A percentile compares a stretch with the other conserved stretches of the same genome.
Evolutionary conservation across 257 asterid species (phyloP).

Genomic region (Fraxinus quadrangulata): DNA sequence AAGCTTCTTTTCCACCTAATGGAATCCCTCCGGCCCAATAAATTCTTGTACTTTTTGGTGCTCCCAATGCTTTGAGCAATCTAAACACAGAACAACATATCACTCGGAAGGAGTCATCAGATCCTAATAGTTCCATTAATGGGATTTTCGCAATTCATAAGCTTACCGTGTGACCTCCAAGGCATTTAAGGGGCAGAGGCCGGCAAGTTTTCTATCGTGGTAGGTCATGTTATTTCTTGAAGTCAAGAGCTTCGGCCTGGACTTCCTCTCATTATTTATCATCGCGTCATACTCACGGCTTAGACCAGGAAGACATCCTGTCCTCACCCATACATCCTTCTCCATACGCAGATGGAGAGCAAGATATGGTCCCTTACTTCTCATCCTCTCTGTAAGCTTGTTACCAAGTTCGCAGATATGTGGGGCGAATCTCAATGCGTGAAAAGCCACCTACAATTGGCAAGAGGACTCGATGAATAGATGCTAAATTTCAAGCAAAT

Average conservation of each 20-base stretch:
- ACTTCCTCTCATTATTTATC: constrained; percentile 68
- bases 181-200: constrained; percentile 85
- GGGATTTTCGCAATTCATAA: background rate
- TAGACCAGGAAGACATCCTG: constrained; percentile 93
- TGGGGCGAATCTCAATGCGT: constrained; percentile 76
- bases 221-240: constrained; percentile 86
- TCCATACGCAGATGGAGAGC: constrained; percentile 97
- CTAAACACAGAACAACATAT: constrained; percentile 30
- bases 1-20: constrained; percentile 79
- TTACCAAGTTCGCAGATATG: constrained; percentile 64
- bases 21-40: constrained; percentile 97
- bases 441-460: constrained; percentile 76
- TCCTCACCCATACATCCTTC: constrained; percentile 95
- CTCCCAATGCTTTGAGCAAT: constrained; percentile 88
- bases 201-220: constrained; percentile 77
- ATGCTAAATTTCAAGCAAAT: background rate
- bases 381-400: constrained; percentile 71
- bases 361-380: constrained; percentile 82
- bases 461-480: constrained; percentile 12
- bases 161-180: constrained; percentile 68
- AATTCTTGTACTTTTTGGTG: constrained; percentile 66
- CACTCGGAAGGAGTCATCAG: background rate
- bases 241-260: constrained; percentile 66
- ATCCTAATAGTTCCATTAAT: background rate
- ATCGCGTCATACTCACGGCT: constrained; percentile 57